These are phyloP conservation scores for Aspergillus jensenii DNA, from an alignment of 2,329 filamentous ascomycete genomes.

Conservation along the genomic window DNA sequence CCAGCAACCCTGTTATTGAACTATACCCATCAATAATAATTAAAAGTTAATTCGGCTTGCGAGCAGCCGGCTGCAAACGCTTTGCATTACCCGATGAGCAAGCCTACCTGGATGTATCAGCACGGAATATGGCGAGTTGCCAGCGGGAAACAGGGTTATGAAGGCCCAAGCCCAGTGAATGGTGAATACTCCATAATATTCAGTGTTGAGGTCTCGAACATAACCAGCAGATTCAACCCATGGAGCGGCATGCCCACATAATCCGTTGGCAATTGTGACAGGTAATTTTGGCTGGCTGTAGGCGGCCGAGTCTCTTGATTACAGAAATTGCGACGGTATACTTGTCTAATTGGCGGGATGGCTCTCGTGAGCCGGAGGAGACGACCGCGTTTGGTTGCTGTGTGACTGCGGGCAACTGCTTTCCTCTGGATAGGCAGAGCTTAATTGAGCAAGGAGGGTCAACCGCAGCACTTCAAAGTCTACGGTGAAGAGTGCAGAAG, in stretches of 20 bases:
- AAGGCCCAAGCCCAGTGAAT: background rate
- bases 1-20: background rate
- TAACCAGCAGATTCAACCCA: background rate
- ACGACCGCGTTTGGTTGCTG: background rate
- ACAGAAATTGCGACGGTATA: background rate
- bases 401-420: background rate
- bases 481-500: background rate
- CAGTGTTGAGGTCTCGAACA: background rate
- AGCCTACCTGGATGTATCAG: background rate
- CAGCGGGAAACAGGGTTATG: background rate
- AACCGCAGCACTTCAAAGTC: background rate
- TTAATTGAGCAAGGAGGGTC: conserved; percentile 5
- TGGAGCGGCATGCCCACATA: background rate
- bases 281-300: background rate
- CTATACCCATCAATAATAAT: background rate
- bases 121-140: background rate
- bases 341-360: background rate
- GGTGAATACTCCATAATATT: background rate
- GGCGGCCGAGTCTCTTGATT: background rate
- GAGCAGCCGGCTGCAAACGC: background rate
- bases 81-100: background rate
- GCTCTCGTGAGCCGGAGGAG: background rate
- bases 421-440: background rate
- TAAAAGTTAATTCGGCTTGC: background rate
- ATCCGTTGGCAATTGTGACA: conserved; percentile 3